Base-by-base conservation (phyloP, 2,329 filamentous ascomycete genomes). In the Dendryphion nanum region DNA sequence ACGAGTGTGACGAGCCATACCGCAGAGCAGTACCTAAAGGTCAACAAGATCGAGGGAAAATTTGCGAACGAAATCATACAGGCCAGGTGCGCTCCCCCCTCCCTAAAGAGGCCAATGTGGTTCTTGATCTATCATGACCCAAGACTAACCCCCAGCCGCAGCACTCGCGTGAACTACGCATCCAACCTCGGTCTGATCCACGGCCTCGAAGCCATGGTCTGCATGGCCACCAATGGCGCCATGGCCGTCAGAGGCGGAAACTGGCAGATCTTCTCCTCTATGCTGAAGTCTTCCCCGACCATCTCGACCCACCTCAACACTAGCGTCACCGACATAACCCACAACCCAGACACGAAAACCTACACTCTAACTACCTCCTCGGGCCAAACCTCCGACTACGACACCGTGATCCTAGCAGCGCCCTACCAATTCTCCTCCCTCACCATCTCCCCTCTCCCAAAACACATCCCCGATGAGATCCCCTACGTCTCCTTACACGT, bases 81-180 rank as follows among this genome's bases (percentile, higher is more conserved):
- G 67, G 88, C 91, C 13, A 65, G 59, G 61, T 63, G 35, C 15
- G 51, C 38, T n/a, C 20, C 3, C 30, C 18, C 17, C 16, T 30
- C 23, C 4, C 19, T 13, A 6, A 7, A 6, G 29, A 6, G 4
- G 28, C 8, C 5, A 20, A 18, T 6, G 26, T 19, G 10, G 5
- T 39, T 10, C 12, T 2, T n/a, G n/a, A 30, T 30, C 3, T 30
- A 18, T 36, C 17, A 14, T 28, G 24, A n/a, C n/a, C 30, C 44
- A 21, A 50, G 20, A 23, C 40, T 40, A 30, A 45, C 32, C 6
- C 12, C 8, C 8, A 14, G 21, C 31, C 10, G 17, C 2, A 86
- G 83, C 40, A 96, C 93, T 1, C 78, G 93, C 15, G 91, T 96
- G 47, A 97, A 97, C 65, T 98, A 96, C 67, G 93, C 86, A 1